Base-by-base conservation (phyloP, 352 stramenopile genomes). In the Phytopythium ostracodes region DNA sequence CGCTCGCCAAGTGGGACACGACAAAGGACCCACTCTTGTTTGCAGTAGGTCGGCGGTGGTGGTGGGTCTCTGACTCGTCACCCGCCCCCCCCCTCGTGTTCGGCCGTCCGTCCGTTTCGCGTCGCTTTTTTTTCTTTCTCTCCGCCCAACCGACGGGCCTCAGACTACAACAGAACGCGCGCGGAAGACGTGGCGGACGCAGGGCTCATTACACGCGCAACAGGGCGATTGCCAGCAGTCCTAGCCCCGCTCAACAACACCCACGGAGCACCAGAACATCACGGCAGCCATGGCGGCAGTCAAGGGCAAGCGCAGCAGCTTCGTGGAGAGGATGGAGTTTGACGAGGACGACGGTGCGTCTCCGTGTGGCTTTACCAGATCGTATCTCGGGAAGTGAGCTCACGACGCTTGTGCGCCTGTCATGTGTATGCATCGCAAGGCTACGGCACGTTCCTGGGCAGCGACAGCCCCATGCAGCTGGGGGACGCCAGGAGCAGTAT, bases 241-340 rank as follows among this genome's bases (percentile, higher is more conserved):
- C 29, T 33, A 3, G 29, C n/a, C n/a, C n/a, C n/a, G n/a, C n/a
- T n/a, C n/a, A n/a, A n/a, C n/a, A n/a, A n/a, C n/a, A n/a, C n/a
- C n/a, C n/a, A n/a, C n/a, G n/a, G n/a, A n/a, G n/a, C n/a, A n/a
- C n/a, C n/a, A n/a, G n/a, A n/a, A n/a, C n/a, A n/a, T n/a, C n/a
- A n/a, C n/a, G n/a, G 29, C 7, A 43, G 14, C 36, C 52, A 52
- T 58, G 31, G 20, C n/a, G 33, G 2, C 52, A 2, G 24, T 33
- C 33, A 44, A 58, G 20, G 17, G 12, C 14, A 51, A 50, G 25
- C 35, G 54, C 22, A 60, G 54, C 54, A 60, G 54, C 54, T 60
- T 60, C 54, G 54, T 60, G 22, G 54, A 60, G 54, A 25, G 54
- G 10, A 49, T 60, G 35, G 54, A 60, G 54, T 50, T 60, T n/a